Base-by-base conservation (phyloP, 2,329 filamentous ascomycete species). In the Penicillium sp. region DNA sequence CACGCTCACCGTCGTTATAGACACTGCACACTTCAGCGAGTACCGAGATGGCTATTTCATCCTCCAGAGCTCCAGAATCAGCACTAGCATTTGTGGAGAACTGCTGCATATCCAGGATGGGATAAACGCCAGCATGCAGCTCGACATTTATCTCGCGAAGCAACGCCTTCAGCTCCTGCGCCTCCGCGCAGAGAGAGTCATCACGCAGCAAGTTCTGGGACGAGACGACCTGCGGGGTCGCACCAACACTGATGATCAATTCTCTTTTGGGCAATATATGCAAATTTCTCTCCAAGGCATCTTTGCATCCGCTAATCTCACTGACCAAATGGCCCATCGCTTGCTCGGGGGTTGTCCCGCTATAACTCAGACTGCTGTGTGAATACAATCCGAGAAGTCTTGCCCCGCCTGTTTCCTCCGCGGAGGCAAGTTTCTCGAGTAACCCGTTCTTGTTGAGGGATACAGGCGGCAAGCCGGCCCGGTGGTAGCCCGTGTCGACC, bases 101-200 rank as follows among this genome's bases (percentile, higher is more conserved):
- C 71, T 94, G 90, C 71, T 94, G 90, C 65, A 92, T 79, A 71
- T 94, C 90, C 9, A 93, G 81, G 3, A 86, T 79, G 0, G 89
- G 85, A 69, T 92, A 93, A 2, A 90, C 87, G 31, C 89, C 89
- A 0, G 89, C 89, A 70, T 92, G 90, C 2, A 91, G 77, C 69
- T 92, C 89, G 27, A 91, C 78, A 4, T 68, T 76, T 5, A 70
- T 66, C 16, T 58, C 60, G 8, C 52, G 53, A 61, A 68, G 50
- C 66, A 76, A 58, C 78, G 72, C 33, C 43, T 52, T 64, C 43
- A 70, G 41, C 10, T 58, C 53, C 15, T 43, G 23, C 0, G 62
- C 58, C 10, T 68, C 11, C 64, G 66, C 27, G 85, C 73, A 27
- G 78, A 39, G 45, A 16, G 50, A 38, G 13, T 55, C 77, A 53